Conservation (phyloP, 2,329 filamentous ascomycete genomes). For the Penicillium frequentans region DNA sequence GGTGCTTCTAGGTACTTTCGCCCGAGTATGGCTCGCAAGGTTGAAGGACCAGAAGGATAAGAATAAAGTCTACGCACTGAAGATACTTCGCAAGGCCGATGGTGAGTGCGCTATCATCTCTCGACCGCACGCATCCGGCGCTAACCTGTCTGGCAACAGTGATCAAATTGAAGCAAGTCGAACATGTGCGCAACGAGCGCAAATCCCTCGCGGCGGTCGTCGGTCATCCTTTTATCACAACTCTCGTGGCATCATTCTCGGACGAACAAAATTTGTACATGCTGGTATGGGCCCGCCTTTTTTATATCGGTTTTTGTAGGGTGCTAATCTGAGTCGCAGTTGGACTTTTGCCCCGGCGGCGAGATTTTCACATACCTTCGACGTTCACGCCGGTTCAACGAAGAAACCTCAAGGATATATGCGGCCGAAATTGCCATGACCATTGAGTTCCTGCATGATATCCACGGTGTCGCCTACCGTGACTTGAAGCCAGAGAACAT, state of each 20-base stretch:
- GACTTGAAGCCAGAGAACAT: slow-evolving; percentile 69
- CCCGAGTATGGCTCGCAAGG: slow-evolving; percentile 51
- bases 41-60: slow-evolving; percentile 40
- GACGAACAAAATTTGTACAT: slow-evolving; percentile 60
- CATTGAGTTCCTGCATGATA: slow-evolving; percentile 63
- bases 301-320: background rate
- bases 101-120: slow-evolving; percentile 31
- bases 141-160: slow-evolving; percentile 32
- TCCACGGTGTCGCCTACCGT: slow-evolving; percentile 64
- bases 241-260: slow-evolving; percentile 64
- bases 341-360: slow-evolving; percentile 67
- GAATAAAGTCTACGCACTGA: slow-evolving; percentile 50
- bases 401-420: slow-evolving; percentile 64
- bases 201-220: slow-evolving; percentile 62
- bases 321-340: slow-evolving; percentile 38
- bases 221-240: slow-evolving; percentile 67
- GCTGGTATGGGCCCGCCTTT: slow-evolving; percentile 39
- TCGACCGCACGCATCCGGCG: slow-evolving; percentile 1
- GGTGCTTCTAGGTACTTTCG: slow-evolving; percentile 48
- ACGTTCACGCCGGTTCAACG: slow-evolving; percentile 62
- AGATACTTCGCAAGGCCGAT: slow-evolving; percentile 52
- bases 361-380: slow-evolving; percentile 67
- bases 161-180: slow-evolving; percentile 65
- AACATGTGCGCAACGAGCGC: slow-evolving; percentile 67
- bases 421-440: slow-evolving; percentile 67